Base-by-base conservation (phyloP, 352 stramenopile genomes). In the Phytophthora megakarya region DNA sequence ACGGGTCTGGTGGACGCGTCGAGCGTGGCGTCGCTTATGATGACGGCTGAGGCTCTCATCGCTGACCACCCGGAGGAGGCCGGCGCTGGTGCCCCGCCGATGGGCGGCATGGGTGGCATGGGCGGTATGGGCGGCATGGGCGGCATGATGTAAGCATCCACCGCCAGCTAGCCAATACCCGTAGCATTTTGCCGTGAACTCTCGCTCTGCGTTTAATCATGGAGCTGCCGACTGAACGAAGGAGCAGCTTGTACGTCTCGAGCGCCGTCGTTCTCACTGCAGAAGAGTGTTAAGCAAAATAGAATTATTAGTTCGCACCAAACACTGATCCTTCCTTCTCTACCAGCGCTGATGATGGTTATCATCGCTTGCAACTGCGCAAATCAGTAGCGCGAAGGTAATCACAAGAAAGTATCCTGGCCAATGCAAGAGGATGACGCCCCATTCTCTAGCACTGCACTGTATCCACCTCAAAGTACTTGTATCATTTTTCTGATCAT, bases 11-110 rank as follows among this genome's bases (percentile, higher is more conserved):
- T 99, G 38, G 97, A 99, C 79, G 97, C 98, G 23, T 97, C 97
- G 38, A 99, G 94, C 72, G 98, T 99, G 22, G 97, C 98, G 32
- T 98, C 95, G 73, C 86, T 99, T 50, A 97, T 99, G 75, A 99
- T 98, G 80, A 99, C 98, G n/a, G 98, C 97, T 22, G 98, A 99
- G 76, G 89, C 96, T 32, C 96, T 99, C 70, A 98, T 99, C 76
- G 92, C 92, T 7, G 97, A 99, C 76, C 75, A 98, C 68, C 96
- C 96, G 38, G 84, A 94, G 52, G 91, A 98, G 62, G 78, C 88
- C 2, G 86, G 84, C 1, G 63, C 52, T 2, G 66, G 47, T 33
- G 74, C 72, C 45, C 67, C 63, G 16, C 85, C 85, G 5, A 96
- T 97, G 87, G 79, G 73, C 30, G 90, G 89, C 62, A 93, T 93